Evolutionary conservation across 106 monocot species (phyloP), one percentile per base, ranked within the genome.

Genomic region (Posidonia australis): DNA sequence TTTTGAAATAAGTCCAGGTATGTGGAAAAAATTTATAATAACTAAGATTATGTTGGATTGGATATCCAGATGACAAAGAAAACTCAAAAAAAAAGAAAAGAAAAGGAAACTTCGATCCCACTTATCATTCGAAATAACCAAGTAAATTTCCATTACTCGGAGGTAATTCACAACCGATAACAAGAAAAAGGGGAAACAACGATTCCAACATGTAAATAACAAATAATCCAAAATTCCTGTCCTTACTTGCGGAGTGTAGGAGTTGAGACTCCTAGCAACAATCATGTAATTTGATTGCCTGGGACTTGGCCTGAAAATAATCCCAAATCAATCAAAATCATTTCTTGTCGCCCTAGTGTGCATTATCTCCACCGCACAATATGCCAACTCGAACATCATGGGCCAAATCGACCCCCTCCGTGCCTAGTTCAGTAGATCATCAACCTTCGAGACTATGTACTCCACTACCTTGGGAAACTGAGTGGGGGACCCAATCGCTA

Each of bases 301-400:
- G 1, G 96, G 96, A 56, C 90, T 90, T 13, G 96, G 96, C 44
- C 96, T 77, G 73, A 98, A 98, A 62, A 98, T 98, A 10, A 98
- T 85, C 9, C 96, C 96, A 47, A 98, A 98, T 0, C 96, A 78
- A 66, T 98, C 96, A 29, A 98, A 75, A 74, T 98, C 96, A 67
- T 98, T 90, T 18, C 96, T 75, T 1, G 90, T 65, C 3, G 96
- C 96, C 1, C 96, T 87, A 1, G 96, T 66, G 70, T 98, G 96
- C 96, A 98, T 98, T 90, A 98, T 98, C 87, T 98, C 96, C 12
- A 98, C 96, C 11, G 90, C 96, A 65, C 96, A 98, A 74, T 90
- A 98, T 0, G 96, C 96, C 30, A 98, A 83, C 9, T 90, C 96
- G 71, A 98, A 98, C 44, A 66, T 74, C 74, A 74, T 74, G 2